Evolutionary conservation across 768 basidiomycete species (phyloP).

Genomic region (Pleurotus eryngii): DNA sequence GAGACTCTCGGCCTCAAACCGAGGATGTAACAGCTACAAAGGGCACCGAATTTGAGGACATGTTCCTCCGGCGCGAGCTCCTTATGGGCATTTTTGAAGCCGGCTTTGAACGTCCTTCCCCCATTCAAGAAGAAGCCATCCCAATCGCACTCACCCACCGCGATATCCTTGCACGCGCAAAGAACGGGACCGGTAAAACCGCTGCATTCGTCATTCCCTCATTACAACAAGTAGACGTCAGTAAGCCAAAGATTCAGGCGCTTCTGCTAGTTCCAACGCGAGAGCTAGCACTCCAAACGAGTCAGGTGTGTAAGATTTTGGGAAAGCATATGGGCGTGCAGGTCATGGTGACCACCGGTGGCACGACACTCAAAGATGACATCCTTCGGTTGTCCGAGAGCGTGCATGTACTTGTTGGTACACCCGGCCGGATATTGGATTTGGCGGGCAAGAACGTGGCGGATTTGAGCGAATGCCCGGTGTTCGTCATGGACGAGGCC

Average conservation of each 20-base stretch:
- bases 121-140: constrained; percentile 99
- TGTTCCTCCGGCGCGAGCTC: constrained; percentile 87
- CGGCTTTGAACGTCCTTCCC: constrained; percentile 93
- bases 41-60: constrained; percentile 94
- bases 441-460: constrained; percentile 90
- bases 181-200: constrained; percentile 97
- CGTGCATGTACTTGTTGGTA: constrained; percentile 96
- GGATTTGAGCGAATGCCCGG: constrained; percentile 89
- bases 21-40: constrained; percentile 95
- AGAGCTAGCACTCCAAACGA: constrained; percentile 95
- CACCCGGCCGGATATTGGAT: constrained; percentile 94
- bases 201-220: constrained; percentile 98
- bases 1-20: constrained; percentile 92
- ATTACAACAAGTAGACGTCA: constrained; percentile 86
- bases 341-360: constrained; percentile 99
- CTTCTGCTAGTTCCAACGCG: constrained; percentile 97
- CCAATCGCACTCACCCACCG: constrained; percentile 91
- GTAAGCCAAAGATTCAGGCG: constrained; percentile 87
- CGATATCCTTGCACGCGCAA: constrained; percentile 92
- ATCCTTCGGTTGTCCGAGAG: constrained; percentile 86
- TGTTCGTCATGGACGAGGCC: constrained; percentile 99
- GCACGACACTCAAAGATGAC: constrained; percentile 97
- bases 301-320: constrained; percentile 97
- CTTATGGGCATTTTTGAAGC: constrained; percentile 99
- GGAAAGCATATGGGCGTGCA: constrained; percentile 94